Evolutionary conservation across 139 green algal species (phyloP), one percentile per base, ranked within the genome.

Genomic region (Penium margaritaceum): DNA sequence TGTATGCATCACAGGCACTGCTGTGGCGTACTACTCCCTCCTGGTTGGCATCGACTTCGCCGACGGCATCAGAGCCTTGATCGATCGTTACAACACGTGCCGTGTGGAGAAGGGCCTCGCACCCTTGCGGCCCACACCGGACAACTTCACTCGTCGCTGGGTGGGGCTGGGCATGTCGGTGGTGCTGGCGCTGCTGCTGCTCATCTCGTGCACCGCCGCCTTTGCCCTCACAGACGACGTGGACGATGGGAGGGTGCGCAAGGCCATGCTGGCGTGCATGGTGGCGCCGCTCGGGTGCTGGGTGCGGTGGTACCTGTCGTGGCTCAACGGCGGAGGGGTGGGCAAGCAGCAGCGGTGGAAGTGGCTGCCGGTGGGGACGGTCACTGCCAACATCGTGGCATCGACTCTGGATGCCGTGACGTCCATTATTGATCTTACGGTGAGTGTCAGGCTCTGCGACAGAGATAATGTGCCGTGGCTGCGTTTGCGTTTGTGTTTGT

Each of bases 331-430:
- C 17, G 32, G n/a, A 2, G 33, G 27, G n/a, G 30, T 67, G 12
- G 39, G 39, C 21, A 69, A 63, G 36, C 30, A 70, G 61, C 30
- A 33, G 44, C n/a, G 27, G 17, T 21, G 17, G 37, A 29, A 76
- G 73, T 80, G 73, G 73, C 30, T 80, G 32, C 73, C 73, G 0
- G 32, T 63, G 30, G 73, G 73, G 29, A 80, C 73, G 0, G 29
- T 80, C 1, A 15, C 62, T 24, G 35, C 63, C 24, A 80, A 80
- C 29, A n/a, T 77, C 7, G 24, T 46, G 2, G 73, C 70, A 44
- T 61, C 55, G 17, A 21, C 35, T 24, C 30, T 76, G 3, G 68
- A 76, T 37, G 68, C 68, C n/a, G n/a, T n/a, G n/a, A n/a, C n/a
- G n/a, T n/a, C n/a, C n/a, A n/a, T n/a, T n/a, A n/a, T n/a, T n/a